These are phyloP conservation scores for Myxozyma neglecta DNA, from an alignment of 805 yeast species.

Conservation along the genomic window DNA sequence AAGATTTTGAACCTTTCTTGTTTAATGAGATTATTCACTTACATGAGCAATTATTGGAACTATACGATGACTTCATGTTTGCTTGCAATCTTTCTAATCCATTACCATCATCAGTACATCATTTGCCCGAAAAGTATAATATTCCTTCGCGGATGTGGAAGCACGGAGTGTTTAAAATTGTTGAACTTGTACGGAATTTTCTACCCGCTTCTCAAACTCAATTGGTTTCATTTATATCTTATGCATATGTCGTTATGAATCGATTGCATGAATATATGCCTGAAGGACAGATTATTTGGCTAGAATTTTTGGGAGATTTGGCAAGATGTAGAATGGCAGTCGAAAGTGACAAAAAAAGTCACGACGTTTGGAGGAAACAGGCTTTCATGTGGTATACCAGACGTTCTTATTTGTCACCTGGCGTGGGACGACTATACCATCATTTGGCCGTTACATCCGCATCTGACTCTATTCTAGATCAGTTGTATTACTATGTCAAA, in stretches of 20 bases:
- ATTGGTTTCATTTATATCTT: conserved; percentile 9
- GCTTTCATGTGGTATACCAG: conserved; percentile 26
- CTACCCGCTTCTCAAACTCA: conserved; percentile 17
- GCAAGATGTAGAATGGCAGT: conserved; percentile 19
- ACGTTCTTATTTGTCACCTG: conserved; percentile 17
- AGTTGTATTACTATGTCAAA: conserved; percentile 26
- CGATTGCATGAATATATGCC: conserved; percentile 21
- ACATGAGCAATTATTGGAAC: conserved; percentile 21
- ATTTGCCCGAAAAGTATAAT: conserved; percentile 21
- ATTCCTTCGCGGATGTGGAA: conserved; percentile 27
- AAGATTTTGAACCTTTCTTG: background rate
- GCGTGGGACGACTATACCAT: conserved; percentile 26
- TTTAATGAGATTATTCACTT: conserved; percentile 17
- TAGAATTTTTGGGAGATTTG: conserved; percentile 28
- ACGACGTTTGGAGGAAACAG: conserved; percentile 12
- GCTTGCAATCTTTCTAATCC: conserved; percentile 14
- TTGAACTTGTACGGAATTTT: conserved; percentile 14
- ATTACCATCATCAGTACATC: conserved; percentile 3
- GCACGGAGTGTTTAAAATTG: conserved; percentile 7
- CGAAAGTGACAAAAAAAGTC: conserved; percentile 3
- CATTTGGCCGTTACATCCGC: conserved; percentile 18
- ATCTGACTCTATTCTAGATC: conserved; percentile 15
- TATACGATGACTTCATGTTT: conserved; percentile 28
- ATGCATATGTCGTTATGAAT: conserved; percentile 14
- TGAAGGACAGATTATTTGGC: conserved; percentile 13